These are phyloP conservation scores for Fusarium equiseti DNA, from an alignment of 2,329 filamentous ascomycete species.

Conservation along the genomic window DNA sequence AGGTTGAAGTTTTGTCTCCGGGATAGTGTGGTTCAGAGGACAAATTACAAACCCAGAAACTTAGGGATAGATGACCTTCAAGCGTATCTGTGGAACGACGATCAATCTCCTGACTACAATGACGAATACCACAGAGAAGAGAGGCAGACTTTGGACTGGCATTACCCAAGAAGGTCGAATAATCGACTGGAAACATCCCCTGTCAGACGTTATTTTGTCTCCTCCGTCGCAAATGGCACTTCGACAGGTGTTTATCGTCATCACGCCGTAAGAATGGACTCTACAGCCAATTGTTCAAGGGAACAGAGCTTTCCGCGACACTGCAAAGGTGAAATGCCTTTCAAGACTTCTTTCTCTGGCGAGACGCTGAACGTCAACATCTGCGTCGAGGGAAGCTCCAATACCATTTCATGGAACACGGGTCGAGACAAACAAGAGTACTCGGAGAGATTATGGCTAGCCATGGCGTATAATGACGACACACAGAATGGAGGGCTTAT, in stretches of 20 bases:
- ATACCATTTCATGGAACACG: constrained; percentile 1
- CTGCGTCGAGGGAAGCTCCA: constrained; percentile 19
- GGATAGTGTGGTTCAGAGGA: not conserved
- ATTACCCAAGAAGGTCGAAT: not conserved
- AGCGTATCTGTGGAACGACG: constrained; percentile 7
- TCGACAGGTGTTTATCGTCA: constrained; percentile 12
- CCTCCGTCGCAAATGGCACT: constrained; percentile 9
- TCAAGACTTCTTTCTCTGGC: not conserved
- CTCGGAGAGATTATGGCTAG: constrained; percentile 19
- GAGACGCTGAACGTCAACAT: not conserved
- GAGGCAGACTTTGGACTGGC: not conserved
- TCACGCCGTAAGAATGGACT: constrained; percentile 28
- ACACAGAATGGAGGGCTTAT: not conserved
- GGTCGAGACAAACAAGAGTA: constrained; percentile 24
- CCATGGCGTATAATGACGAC: not conserved
- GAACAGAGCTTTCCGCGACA: not conserved
- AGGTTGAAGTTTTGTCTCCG: not conserved
- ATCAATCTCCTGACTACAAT: no score
- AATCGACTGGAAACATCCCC: not conserved
- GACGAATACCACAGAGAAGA: not conserved
- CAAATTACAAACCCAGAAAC: constrained; percentile 1
- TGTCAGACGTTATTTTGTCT: constrained; percentile 6
- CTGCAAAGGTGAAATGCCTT: constrained; percentile 5
- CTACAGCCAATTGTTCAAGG: not conserved
- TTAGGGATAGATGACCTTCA: not conserved